Conservation (phyloP, 345 rosid genomes). For the Excoecaria agallocha region DNA sequence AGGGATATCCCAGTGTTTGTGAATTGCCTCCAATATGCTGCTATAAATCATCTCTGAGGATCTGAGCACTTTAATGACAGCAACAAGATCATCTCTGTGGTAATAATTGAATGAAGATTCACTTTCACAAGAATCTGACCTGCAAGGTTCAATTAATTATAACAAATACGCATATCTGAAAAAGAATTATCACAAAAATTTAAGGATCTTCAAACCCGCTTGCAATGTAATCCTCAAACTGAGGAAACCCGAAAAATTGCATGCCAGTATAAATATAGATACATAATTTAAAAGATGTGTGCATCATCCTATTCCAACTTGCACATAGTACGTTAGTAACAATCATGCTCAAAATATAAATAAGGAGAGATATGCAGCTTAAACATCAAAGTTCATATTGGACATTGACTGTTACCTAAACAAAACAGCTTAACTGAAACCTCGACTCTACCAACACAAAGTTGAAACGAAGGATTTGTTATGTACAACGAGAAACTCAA, state of each 20-base stretch:
- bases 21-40: constrained; percentile 57
- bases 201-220: not conserved
- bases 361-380: not conserved
- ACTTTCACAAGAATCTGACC: constrained; percentile 60
- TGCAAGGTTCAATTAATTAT: constrained; percentile 35
- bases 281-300: not conserved
- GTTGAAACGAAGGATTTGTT: not conserved
- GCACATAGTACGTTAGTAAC: not conserved
- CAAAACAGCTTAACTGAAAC: not conserved
- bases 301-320: not conserved
- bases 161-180: not conserved
- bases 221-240: not conserved
- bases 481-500: not conserved
- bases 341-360: not conserved
- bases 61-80: constrained; percentile 60
- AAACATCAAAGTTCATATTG: not conserved
- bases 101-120: constrained; percentile 57
- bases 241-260: not conserved
- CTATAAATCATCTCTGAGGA: constrained; percentile 47
- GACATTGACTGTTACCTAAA: not conserved
- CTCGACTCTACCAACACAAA: not conserved
- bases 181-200: not conserved
- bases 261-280: not conserved
- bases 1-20: constrained; percentile 57
- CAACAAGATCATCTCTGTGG: constrained; percentile 54